phyloP scores from a whole-genome alignment of 495 filamentous ascomycete genomes.

The Sabuloglossum arenarium region DNA sequence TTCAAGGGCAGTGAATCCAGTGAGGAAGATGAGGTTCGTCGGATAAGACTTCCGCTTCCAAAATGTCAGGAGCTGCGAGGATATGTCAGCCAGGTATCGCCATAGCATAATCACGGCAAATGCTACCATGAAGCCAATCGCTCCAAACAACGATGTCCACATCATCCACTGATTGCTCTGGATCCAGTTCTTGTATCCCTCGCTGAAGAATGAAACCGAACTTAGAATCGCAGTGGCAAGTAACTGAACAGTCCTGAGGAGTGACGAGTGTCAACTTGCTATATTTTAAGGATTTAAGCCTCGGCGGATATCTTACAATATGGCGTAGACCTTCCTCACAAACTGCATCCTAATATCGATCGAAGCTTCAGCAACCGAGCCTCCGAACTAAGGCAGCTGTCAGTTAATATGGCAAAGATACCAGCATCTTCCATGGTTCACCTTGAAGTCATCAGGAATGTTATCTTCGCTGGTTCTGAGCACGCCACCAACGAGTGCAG shows the following conservation, averaged over 20 bases:
- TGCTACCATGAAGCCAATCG: constrained; percentile 49
- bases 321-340: constrained; percentile 80
- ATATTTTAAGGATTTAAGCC: neutral
- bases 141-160: constrained; percentile 61
- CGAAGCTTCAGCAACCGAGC: constrained; percentile 76
- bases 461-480: constrained; percentile 66
- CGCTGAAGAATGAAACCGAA: constrained; percentile 68
- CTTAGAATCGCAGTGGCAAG: constrained; percentile 62
- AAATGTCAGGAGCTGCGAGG: constrained; percentile 45
- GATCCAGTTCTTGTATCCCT: constrained; percentile 68
- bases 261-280: neutral
- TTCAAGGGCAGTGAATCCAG: constrained; percentile 77
- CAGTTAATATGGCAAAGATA: neutral
- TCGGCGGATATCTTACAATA: constrained; percentile 34
- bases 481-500: constrained; percentile 34
- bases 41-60: constrained; percentile 98
- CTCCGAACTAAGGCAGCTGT: constrained; percentile 43
- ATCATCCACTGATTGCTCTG: constrained; percentile 66
- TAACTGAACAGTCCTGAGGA: constrained; percentile 57
- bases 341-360: constrained; percentile 95
- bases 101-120: neutral
- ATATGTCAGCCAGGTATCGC: neutral
- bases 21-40: constrained; percentile 79
- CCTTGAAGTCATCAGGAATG: constrained; percentile 95
- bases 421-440: constrained; percentile 12